phyloP scores from a whole-genome alignment of 129 eudicot genomes.

The Logfia minima region DNA sequence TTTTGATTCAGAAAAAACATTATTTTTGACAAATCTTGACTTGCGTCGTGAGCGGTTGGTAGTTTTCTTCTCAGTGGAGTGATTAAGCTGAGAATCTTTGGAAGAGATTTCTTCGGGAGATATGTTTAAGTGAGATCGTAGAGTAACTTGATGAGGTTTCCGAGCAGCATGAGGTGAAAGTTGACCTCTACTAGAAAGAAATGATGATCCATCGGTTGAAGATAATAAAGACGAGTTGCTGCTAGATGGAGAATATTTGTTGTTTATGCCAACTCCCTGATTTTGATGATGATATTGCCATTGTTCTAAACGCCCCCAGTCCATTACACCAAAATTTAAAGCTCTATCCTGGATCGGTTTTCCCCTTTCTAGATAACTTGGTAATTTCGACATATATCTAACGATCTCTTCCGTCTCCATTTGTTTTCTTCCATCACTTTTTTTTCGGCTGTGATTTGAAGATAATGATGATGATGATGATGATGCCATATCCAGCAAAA shows the following conservation, averaged over 20 bases:
- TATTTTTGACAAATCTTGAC: slow-evolving; percentile 28
- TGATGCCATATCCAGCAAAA: slow-evolving; percentile 28
- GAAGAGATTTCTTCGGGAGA: slow-evolving; percentile 32
- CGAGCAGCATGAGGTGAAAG: slow-evolving; percentile 36
- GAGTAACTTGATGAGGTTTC: slow-evolving; percentile 37
- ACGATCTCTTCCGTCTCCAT: slow-evolving; percentile 68
- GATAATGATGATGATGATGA: slow-evolving; percentile 37
- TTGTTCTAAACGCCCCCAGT: slow-evolving; percentile 70
- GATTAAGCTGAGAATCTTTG: slow-evolving; percentile 28
- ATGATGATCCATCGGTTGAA: slow-evolving; percentile 48
- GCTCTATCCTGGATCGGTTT: slow-evolving; percentile 56
- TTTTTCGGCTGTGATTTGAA: slow-evolving; percentile 28
- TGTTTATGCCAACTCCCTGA: slow-evolving; percentile 18
- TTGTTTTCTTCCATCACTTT: slow-evolving; percentile 33
- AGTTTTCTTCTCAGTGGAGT: slow-evolving; percentile 30
- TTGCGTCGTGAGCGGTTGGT: slow-evolving; percentile 23
- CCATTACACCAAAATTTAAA: slow-evolving; percentile 77
- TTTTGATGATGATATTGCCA: slow-evolving; percentile 62
- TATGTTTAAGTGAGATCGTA: slow-evolving; percentile 42
- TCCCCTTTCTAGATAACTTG: slow-evolving; percentile 71
- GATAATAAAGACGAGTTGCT: slow-evolving; percentile 44
- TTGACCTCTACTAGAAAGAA: slow-evolving; percentile 43
- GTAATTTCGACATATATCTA: slow-evolving; percentile 78
- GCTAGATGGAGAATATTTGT: slow-evolving; percentile 41
- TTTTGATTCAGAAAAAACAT: slow-evolving; percentile 17